Conservation (phyloP, 73 alveolate species). For the Paramecium primaurelia region DNA sequence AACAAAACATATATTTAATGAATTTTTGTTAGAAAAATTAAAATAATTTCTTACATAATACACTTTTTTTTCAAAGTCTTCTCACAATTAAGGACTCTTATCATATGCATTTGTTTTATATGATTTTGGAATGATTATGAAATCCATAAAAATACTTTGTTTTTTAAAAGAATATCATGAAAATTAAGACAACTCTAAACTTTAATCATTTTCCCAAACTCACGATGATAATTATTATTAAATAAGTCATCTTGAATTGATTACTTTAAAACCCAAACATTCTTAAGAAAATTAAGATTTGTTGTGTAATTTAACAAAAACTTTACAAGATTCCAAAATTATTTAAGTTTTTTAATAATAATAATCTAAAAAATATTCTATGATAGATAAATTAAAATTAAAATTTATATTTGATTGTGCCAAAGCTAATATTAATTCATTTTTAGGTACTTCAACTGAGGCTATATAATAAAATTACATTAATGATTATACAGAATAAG, state of each 20-base stretch:
- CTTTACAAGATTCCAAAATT: not conserved
- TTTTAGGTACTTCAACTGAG: not conserved
- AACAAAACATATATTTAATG: not conserved
- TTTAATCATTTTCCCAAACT: not conserved
- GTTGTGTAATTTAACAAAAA: not conserved
- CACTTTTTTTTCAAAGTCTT: not conserved
- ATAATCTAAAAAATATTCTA: not conserved
- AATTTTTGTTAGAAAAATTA: not conserved
- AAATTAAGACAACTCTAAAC: not conserved
- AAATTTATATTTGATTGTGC: not conserved
- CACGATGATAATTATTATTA: not conserved
- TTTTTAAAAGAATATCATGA: not conserved
- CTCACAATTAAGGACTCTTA: not conserved
- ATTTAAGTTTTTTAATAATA: not conserved
- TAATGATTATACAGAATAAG: not conserved
- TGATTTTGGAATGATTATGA: not conserved
- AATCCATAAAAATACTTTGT: not conserved
- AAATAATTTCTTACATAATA: not conserved
- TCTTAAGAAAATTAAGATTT: not conserved
- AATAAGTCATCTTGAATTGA: not conserved
- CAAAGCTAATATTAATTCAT: not conserved
- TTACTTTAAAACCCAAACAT: not conserved
- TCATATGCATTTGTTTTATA: not conserved
- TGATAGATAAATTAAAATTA: not conserved
- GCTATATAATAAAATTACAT: not conserved